Evolutionary conservation across 306 rosid species (phyloP), one percentile per base, ranked within the genome.

Genomic region (Casuarina cunninghamiana): DNA sequence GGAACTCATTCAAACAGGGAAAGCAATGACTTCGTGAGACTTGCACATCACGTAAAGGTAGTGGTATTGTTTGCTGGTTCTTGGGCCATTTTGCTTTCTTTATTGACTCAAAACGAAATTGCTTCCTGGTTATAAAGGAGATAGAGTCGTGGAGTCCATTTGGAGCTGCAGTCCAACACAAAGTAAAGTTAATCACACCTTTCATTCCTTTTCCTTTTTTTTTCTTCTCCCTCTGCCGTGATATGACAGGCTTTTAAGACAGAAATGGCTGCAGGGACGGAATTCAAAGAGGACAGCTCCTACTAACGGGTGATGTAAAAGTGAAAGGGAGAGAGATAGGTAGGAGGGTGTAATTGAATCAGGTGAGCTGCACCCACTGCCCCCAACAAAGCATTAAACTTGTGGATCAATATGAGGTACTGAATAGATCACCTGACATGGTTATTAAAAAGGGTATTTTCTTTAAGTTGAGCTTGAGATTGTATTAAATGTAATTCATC

Each of bases 291-390:
- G 32, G 32, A 26, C 32, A 26, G 32, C 32, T 26, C 32, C 32
- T 26, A 26, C 32, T 26, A 26, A 26, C 1, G 32, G 32, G 32
- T 26, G 32, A 26, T 26, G 32, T 26, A 2, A 19, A 7, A 55
- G n/a, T 35, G 10, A 62, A 19, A 35, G 69, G 5, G 13, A 60
- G 43, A 62, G 46, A 13, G 63, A 10, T 21, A n/a, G 51, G 51
- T 9, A 26, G 50, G 9, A 7, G 2, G 71, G 6, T 6, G 12
- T 8, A 41, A 42, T 66, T 66, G 46, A 16, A 66, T 16, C 49
- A 17, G 71, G 71, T 66, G 49, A 66, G 71, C 49, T 41, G 71
- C 12, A 66, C 12, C 71, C 71, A 39, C 32, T 13, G 45, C 13
- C 21, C 26, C 35, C 39, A 46, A 66, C 71, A 66, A 17, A 15